Evolutionary conservation across 768 basidiomycete genomes (phyloP).

Genomic region (Agaricus bisporus): DNA sequence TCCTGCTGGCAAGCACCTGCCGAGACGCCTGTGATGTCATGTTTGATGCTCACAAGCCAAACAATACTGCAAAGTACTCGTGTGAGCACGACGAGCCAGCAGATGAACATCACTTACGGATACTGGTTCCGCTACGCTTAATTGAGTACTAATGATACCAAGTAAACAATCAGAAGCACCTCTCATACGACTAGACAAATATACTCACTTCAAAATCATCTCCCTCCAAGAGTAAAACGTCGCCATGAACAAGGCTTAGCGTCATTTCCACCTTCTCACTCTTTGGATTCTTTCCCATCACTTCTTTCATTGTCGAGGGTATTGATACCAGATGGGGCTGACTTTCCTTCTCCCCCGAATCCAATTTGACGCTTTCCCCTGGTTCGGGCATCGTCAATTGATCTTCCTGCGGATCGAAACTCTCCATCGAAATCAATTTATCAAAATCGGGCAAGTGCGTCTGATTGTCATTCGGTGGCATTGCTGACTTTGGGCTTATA

Average conservation of each 20-base stretch:
- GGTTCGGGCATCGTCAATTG: conserved; percentile 2
- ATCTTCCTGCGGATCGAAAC: neutral
- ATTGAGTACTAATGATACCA: conserved; percentile 31
- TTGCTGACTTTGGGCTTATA: conserved; percentile 18
- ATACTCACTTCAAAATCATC: conserved; percentile 35
- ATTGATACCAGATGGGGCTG: neutral
- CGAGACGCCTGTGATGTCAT: conserved; percentile 2
- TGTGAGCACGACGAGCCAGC: neutral
- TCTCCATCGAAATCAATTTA: conserved; percentile 13
- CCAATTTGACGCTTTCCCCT: neutral
- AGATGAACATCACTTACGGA: conserved; percentile 26
- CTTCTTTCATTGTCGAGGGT: neutral
- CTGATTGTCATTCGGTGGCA: neutral
- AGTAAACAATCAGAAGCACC: conserved; percentile 9
- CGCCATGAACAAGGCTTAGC: conserved; percentile 38
- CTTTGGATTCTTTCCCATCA: conserved; percentile 1
- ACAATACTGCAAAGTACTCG: conserved; percentile 5
- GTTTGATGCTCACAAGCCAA: conserved; percentile 3
- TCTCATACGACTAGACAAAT: neutral
- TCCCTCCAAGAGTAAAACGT: conserved; percentile 33
- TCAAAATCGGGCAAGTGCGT: conserved; percentile 7
- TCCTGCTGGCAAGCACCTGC: neutral
- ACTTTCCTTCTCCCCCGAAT: neutral
- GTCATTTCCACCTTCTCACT: conserved; percentile 9
- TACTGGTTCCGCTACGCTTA: conserved; percentile 36